Evolutionary conservation across 108 stramenopile species (phyloP), one percentile per base, ranked within the genome.

Genomic region (Pelagomonas calceolata): DNA sequence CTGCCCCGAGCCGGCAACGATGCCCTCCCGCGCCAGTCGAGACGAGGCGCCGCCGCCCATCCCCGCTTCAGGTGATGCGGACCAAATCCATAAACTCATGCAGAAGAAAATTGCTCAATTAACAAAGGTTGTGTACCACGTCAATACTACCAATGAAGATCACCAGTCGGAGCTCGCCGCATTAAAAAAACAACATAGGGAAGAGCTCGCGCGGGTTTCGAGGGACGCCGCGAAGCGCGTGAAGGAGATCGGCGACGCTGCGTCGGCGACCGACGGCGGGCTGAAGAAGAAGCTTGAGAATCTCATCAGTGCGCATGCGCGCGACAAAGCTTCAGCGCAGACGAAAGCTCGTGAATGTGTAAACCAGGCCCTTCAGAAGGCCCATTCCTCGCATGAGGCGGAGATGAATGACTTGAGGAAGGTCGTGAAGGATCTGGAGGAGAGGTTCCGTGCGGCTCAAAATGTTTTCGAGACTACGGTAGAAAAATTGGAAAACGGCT

Each of bases 51-150:
- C n/a, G n/a, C n/a, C n/a, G n/a, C n/a, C n/a, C n/a, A n/a, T n/a
- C n/a, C n/a, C n/a, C n/a, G n/a, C n/a, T n/a, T n/a, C n/a, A n/a
- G n/a, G n/a, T n/a, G n/a, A n/a, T n/a, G n/a, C n/a, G n/a, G n/a
- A n/a, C n/a, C n/a, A n/a, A n/a, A n/a, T n/a, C 39, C 5, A 43
- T 5, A 5, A 43, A 5, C 51, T 60, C 43, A 85, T 88, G 87
- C 68, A 75, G 73, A 86, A 88, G 71, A 88, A 87, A 34, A 85
- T 87, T 34, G 86, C 86, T 4, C 86, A 87, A 80, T 72, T 87
- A 15, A 87, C 86, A 33, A 85, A 86, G 68, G 68, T 87, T 12
- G 84, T 87, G 30, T 86, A 87, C 67, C 85, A 86, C 63, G 75
- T 86, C 43, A 86, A 88, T 76, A 88, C 87, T 0, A 69, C 76